phyloP scores from a whole-genome alignment of 169 alveolate species.

The Plasmodium vivax region DNA sequence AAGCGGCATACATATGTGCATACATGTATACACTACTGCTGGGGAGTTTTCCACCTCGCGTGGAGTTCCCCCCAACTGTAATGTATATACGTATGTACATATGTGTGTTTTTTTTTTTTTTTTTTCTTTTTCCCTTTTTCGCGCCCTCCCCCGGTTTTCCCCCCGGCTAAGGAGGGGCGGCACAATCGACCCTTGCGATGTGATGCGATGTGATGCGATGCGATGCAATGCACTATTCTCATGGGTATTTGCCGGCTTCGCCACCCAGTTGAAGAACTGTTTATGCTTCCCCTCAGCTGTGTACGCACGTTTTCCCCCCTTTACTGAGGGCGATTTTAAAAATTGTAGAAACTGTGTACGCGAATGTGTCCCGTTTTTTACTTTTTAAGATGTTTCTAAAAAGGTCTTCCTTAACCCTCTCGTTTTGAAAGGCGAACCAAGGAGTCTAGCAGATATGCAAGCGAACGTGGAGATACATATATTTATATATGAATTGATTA shows the following conservation, averaged over 20 bases:
- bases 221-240: too few species aligned
- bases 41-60: too few species aligned
- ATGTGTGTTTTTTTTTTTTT: too few species aligned
- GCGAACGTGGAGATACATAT: neutral
- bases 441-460: conserved; percentile 23
- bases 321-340: neutral
- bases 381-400: conserved; percentile 25
- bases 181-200: neutral
- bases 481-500: neutral
- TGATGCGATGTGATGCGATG: too few species aligned
- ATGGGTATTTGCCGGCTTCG: neutral
- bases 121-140: neutral
- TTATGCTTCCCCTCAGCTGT: neutral
- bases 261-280: neutral
- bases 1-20: neutral
- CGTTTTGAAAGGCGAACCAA: conserved; percentile 55
- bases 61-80: too few species aligned
- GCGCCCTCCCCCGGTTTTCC: neutral
- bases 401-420: conserved; percentile 7
- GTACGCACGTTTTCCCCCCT: neutral
- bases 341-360: neutral
- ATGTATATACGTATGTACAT: neutral
- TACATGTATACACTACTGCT: too few species aligned
- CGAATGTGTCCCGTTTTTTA: neutral
- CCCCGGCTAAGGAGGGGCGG: neutral